Percentiles rank a stretch among this genome's conserved stretches.
Conservation (phyloP, 306 rosid genomes). For the Biancaea sappan region DNA sequence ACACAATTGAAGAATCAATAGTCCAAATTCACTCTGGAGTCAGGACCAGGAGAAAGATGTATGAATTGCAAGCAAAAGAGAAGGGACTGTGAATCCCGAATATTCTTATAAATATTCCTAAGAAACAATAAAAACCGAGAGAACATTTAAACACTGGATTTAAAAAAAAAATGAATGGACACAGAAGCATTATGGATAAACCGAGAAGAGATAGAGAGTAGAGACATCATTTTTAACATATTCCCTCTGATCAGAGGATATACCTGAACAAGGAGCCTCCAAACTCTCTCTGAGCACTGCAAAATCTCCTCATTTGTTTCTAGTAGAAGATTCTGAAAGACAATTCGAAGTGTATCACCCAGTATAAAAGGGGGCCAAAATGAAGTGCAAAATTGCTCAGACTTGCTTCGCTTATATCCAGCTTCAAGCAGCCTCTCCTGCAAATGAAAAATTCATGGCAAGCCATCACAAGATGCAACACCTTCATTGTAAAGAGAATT, state of each 20-base stretch:
- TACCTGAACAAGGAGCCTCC: slow-evolving; percentile 97
- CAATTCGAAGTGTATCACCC: slow-evolving; percentile 92
- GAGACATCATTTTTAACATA: slow-evolving; percentile 15
- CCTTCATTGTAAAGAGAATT: not conserved
- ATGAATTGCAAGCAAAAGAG: no score
- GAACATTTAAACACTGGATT: no score
- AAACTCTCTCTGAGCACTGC: slow-evolving; percentile 91
- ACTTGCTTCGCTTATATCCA: slow-evolving; percentile 68
- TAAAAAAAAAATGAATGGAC: no score
- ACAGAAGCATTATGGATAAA: no score
- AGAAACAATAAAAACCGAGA: no score
- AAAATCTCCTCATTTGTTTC: slow-evolving; percentile 89
- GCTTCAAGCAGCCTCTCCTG: slow-evolving; percentile 98
- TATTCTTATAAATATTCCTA: no score
- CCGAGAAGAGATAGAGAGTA: slow-evolving; percentile 11
- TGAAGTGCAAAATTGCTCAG: slow-evolving; percentile 54
- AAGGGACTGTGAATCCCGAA: no score
- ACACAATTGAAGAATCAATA: no score
- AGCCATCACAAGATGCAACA: slow-evolving; percentile 11
- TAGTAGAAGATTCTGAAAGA: slow-evolving; percentile 87
- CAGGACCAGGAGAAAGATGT: no score
- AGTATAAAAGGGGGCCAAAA: slow-evolving; percentile 92
- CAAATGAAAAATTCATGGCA: slow-evolving; percentile 34
- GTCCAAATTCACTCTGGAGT: no score
- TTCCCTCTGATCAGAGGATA: slow-evolving; percentile 16